Evolutionary conservation across 2,329 filamentous ascomycete genomes (phyloP), one percentile per base, ranked within the genome.

Genomic region (Aureobasidium lini): DNA sequence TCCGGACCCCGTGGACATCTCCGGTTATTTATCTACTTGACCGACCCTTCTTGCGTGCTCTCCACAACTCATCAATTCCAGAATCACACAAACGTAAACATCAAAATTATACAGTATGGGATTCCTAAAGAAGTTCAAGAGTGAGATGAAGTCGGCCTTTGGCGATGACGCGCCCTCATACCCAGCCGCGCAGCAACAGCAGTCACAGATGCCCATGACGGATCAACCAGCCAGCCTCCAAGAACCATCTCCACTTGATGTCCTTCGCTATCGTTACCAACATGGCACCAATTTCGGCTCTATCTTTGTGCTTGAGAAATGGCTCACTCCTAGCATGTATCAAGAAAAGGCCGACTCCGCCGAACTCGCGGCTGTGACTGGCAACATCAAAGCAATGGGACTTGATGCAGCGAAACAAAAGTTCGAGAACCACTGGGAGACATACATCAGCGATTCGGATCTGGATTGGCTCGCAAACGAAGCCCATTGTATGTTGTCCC

Each of bases 231-330:
- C 65, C 1, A 49, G 47, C 11, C 75, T 80, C 60, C 71, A 62
- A 64, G 68, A 56, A 61, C 74, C 75, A 6, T 74, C 72, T 6
- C 58, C 68, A 1, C 64, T 70, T 57, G 77, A 73, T 54, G 72
- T 82, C 18, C 68, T 79, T 31, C 75, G 80, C 53, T 85, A 84
- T 65, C 78, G 82, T 43, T 84, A 82, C 63, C 81, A 84, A 60
- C 80, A 84, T 66, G 83, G 81, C 7, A 77, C 77, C 0, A 85
- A 85, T 61, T 72, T 85, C 2, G 82, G 83, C 42, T 78, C 79
- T 9, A 74, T 84, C 47, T 85, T 83, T 67, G 77, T 84, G n/a
- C 76, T 84, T 4, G 83, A 85, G 66, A 75, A 77, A 67, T 85
- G 82, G 82, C 74, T 85, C 3, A 77, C 74, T 43, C 70, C 71